A percentile compares a stretch with the other conserved stretches of the same genome.
Evolutionary conservation across 768 basidiomycete genomes (phyloP).

Genomic region (Termitomyces titanicus): DNA sequence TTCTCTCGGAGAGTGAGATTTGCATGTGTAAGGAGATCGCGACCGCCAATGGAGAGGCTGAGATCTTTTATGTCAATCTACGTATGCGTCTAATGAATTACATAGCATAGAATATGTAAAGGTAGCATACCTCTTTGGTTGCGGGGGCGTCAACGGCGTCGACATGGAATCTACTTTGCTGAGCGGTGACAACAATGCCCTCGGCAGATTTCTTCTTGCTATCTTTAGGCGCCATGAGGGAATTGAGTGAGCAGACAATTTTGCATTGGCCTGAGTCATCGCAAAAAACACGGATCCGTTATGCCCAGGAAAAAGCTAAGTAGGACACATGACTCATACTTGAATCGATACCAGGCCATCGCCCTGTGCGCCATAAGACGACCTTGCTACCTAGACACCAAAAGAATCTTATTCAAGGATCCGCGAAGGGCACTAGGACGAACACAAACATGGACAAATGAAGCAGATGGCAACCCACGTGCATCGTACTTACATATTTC

Average conservation of each 20-base stretch:
- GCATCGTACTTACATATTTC: too few relatives aligned
- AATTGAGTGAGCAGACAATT: too few relatives aligned
- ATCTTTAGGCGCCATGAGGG: conserved; percentile 13
- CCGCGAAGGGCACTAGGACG: too few relatives aligned
- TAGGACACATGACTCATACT: too few relatives aligned
- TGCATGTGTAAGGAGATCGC: conserved; percentile 49
- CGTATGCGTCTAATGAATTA: not conserved
- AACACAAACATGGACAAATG: too few relatives aligned
- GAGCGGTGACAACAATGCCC: conserved; percentile 36
- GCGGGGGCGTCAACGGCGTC: conserved; percentile 37
- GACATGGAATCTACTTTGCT: conserved; percentile 46
- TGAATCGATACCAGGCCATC: too few relatives aligned
- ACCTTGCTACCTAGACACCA: too few relatives aligned
- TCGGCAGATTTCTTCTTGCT: conserved; percentile 5
- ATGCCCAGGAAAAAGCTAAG: too few relatives aligned
- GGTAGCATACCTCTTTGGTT: conserved; percentile 17
- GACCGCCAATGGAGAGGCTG: conserved; percentile 44
- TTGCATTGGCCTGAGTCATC: not conserved
- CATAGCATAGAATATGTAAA: not conserved
- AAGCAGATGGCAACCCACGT: too few relatives aligned
- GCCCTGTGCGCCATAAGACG: too few relatives aligned
- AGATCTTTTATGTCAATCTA: conserved; percentile 53
- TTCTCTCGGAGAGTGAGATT: conserved; percentile 49
- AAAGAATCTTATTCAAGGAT: too few relatives aligned
- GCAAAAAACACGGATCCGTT: not conserved